A percentile compares a stretch with the other conserved stretches of the same genome.
Evolutionary conservation across 2,329 filamentous ascomycete species (phyloP).

Genomic region (Fusarium temperatum): DNA sequence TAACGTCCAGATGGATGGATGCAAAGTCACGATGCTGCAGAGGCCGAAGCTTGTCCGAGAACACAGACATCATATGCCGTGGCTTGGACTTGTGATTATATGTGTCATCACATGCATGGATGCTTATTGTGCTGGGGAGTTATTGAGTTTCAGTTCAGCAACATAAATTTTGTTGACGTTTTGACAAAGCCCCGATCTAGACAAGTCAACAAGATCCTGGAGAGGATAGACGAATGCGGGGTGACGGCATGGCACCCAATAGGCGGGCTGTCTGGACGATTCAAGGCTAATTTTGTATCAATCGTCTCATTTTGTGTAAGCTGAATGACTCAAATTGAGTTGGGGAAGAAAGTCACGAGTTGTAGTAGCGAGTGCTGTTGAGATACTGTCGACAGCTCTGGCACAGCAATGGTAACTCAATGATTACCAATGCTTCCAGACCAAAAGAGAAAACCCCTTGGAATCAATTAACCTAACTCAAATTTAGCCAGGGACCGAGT

Average conservation of each 20-base stretch:
- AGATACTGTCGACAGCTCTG: background rate
- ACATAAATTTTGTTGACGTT: conserved; percentile 29
- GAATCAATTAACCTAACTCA: conserved; percentile 2
- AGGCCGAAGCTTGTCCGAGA: conserved; percentile 30
- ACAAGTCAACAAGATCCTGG: conserved; percentile 33
- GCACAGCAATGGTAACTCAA: background rate
- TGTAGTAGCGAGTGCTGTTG: background rate
- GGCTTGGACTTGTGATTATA: conserved; percentile 12
- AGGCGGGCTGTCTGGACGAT: background rate
- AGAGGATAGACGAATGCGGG: conserved; percentile 31
- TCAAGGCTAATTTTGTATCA: background rate
- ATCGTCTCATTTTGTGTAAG: background rate
- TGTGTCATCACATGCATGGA: background rate
- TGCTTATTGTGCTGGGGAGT: conserved; percentile 16
- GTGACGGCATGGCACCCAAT: conserved; percentile 33
- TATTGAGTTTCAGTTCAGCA: conserved; percentile 24
- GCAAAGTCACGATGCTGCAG: background rate
- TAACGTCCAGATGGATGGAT: background rate
- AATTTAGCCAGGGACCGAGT: conserved; percentile 23
- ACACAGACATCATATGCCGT: background rate
- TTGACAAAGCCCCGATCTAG: conserved; percentile 23
- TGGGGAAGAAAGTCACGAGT: background rate
- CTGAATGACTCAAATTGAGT: conserved; percentile 6
- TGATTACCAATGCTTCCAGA: conserved; percentile 20
- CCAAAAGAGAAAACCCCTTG: background rate